phyloP scores from a whole-genome alignment of 2,329 filamentous ascomycete species.

The Aspergillus alliaceus region DNA sequence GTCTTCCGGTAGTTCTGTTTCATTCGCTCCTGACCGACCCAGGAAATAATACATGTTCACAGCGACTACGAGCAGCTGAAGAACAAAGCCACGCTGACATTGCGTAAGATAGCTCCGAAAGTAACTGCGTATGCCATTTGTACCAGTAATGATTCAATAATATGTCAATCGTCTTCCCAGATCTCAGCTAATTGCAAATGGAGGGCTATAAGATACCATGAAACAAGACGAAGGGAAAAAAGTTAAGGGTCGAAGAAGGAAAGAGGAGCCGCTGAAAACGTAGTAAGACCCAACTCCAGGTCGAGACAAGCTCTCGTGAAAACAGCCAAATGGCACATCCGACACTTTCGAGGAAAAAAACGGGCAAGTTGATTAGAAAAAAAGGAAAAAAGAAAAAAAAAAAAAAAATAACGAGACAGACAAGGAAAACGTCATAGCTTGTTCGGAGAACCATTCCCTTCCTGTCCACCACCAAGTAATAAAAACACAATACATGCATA shows the following conservation, averaged over 20 bases:
- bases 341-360: slow-evolving; percentile 18
- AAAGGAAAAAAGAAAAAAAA: slow-evolving; percentile 13
- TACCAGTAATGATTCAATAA: slow-evolving; percentile 6
- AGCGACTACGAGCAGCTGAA: neutral
- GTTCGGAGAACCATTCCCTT: slow-evolving; percentile 27
- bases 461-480: slow-evolving; percentile 19
- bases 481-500: slow-evolving; percentile 24
- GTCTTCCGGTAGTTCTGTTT: neutral
- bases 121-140: slow-evolving; percentile 13
- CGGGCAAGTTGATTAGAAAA: slow-evolving; percentile 20
- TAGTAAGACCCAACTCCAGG: slow-evolving; percentile 17
- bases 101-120: neutral
- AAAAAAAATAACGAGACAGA: slow-evolving; percentile 17
- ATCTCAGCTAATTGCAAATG: slow-evolving; percentile 5
- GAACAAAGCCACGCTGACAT: neutral
- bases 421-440: slow-evolving; percentile 28
- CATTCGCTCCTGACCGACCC: neutral
- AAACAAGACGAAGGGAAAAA: neutral
- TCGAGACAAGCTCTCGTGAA: slow-evolving; percentile 17
- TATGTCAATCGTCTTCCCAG: slow-evolving; percentile 6
- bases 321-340: slow-evolving; percentile 19
- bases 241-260: neutral
- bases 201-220: slow-evolving; percentile 5
- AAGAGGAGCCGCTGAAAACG: slow-evolving; percentile 13
- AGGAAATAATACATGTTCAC: neutral